Percentiles rank a stretch among this genome's conserved stretches.
These are phyloP conservation scores for Ustilago bromivora DNA, from an alignment of 1,284 basidiomycete genomes.

Conservation along the genomic window DNA sequence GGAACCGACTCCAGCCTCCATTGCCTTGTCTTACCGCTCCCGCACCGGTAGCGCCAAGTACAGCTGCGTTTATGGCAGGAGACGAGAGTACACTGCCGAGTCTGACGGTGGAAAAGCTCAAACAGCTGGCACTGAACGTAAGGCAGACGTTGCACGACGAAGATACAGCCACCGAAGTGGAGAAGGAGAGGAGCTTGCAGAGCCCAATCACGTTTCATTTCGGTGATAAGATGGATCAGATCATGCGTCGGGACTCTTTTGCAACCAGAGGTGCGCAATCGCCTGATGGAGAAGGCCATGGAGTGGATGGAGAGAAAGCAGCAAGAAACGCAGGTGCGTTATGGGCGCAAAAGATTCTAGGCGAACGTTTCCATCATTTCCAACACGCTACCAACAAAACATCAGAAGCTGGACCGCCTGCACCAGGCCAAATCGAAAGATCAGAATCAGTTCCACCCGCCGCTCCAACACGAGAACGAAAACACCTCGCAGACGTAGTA, in stretches of 20 bases:
- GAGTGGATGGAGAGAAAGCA: constrained; percentile 50
- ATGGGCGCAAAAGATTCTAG: constrained; percentile 65
- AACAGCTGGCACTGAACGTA: constrained; percentile 48
- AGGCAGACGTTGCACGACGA: constrained; percentile 55
- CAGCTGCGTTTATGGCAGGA: constrained; percentile 52
- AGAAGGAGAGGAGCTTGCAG: constrained; percentile 44
- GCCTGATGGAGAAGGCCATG: constrained; percentile 12
- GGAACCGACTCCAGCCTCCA: constrained; percentile 75
- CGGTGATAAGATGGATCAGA: constrained; percentile 60
- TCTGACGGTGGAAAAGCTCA: constrained; percentile 52
- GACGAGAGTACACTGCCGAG: constrained; percentile 43
- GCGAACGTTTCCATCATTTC: constrained; percentile 55
- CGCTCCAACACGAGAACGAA: constrained; percentile 22
- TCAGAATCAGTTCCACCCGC: constrained; percentile 10
- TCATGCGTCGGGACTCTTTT: constrained; percentile 48
- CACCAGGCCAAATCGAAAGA: constrained; percentile 14
- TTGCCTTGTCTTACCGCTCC: constrained; percentile 74
- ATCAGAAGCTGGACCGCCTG: constrained; percentile 12
- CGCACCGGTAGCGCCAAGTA: constrained; percentile 53
- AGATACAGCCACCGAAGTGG: constrained; percentile 60
- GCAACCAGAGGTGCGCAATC: constrained; percentile 20
- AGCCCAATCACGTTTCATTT: constrained; percentile 55
- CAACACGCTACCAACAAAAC: constrained; percentile 13
- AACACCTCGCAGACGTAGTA: constrained; percentile 62
- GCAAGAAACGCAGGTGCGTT: constrained; percentile 59